Evolutionary conservation across 139 green algal species (phyloP).

Genomic region (Haematococcus sp.): DNA sequence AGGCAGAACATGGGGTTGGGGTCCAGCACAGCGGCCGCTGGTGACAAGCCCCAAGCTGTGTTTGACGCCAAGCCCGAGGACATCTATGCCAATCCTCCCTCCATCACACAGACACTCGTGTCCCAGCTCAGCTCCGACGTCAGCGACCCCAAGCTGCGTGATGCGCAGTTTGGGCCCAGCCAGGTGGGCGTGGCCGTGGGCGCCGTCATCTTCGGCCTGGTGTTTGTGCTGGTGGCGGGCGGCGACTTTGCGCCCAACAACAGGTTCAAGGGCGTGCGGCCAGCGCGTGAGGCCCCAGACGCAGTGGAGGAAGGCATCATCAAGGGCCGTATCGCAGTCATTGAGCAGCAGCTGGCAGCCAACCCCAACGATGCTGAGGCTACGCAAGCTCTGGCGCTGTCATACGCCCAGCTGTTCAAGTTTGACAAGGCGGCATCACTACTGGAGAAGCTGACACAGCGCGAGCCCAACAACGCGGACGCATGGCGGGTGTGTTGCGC

Average conservation of each 20-base stretch:
- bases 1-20: not conserved
- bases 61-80: conserved; percentile 25
- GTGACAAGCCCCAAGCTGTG: conserved; percentile 1
- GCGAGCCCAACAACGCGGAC: conserved; percentile 32
- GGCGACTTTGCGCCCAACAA: conserved; percentile 45
- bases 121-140: conserved; percentile 34
- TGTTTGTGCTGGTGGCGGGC: conserved; percentile 43
- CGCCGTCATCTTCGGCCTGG: conserved; percentile 39
- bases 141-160: conserved; percentile 48
- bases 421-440: conserved; percentile 41
- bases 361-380: conserved; percentile 35
- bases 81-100: conserved; percentile 54
- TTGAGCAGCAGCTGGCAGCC: conserved; percentile 26
- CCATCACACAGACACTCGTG: conserved; percentile 36
- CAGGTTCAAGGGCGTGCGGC: conserved; percentile 35
- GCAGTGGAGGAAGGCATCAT: conserved; percentile 39
- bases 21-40: too few species aligned
- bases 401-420: conserved; percentile 45
- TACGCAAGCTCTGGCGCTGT: conserved; percentile 36
- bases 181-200: conserved; percentile 41
- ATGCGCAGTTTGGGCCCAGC: conserved; percentile 51
- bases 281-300: conserved; percentile 33
- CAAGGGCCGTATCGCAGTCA: conserved; percentile 22
- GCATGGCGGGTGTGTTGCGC: conserved; percentile 37
- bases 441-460: conserved; percentile 39